Evolutionary conservation across 495 filamentous ascomycete genomes (phyloP), one percentile per base, ranked within the genome.

Genomic region (Aspergillus biplanus): DNA sequence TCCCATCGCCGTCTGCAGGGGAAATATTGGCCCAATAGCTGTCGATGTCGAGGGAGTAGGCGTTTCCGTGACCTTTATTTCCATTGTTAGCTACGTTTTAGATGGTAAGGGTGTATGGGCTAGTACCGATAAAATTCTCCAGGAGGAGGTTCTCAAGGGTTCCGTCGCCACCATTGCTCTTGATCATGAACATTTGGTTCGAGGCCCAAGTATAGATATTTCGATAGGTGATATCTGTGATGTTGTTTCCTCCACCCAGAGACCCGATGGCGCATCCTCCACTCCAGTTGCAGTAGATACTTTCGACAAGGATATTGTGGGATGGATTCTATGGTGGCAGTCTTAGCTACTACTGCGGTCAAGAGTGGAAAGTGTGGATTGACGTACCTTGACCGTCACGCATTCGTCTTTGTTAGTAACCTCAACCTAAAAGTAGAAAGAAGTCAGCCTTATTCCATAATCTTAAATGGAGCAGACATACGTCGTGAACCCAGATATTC

Each of bases 111-210:
- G 21, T 27, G 4, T 6, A 7, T 1, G 11, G 6, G 48, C 0
- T 64, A 71, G 47, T 78, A 81, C 68, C 81, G 39, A 81, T 82
- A 73, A 87, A 88, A 74, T 87, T 86, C 58, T 84, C 76, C 33
- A 87, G 80, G 15, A 79, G 57, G 15, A 77, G 70, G 61, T 86
- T 79, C 52, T 56, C 37, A 1, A 55, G 9, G 37, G 74, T 76
- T 13, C 85, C 85, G 62, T 72, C 81, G 33, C 85, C 85, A 15
- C 85, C 85, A 61, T 80, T 84, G 66, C 75, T 79, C 71, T 88
- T 88, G 73, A 88, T 82, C 83, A 88, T 83, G 65, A 83, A 78
- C 85, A 87, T 87, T 66, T 86, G 82, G 71, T 85, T 88, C 31
- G 79, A 80, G 33, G 76, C 69, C 71, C 78, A 79, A 56, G 80